Base-by-base conservation (phyloP, 2,329 filamentous ascomycete species). In the Claviceps capensis region DNA sequence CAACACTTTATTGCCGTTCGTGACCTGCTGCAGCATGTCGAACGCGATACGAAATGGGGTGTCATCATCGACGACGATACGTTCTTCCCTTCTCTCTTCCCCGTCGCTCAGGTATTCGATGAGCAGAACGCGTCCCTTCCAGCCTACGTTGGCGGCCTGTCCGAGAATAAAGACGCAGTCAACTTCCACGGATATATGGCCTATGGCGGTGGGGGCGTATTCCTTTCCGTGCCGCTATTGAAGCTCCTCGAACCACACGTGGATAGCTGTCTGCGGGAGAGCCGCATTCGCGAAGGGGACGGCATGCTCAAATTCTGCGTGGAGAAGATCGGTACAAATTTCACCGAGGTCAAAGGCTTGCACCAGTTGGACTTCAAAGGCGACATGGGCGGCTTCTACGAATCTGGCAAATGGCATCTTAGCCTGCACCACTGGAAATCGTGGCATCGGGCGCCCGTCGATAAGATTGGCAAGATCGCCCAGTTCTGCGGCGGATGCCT, bases 351-450 rank as follows among this genome's bases (percentile, higher is more conserved):
- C n/a, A 69, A 71, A 5, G 75, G 73, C 2, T 67, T 83, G 19
- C 73, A 75, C 56, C 79, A 82, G 62, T 69, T 81, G 50, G 79
- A 83, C 59, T 65, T 82, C 55, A 66, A 65, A 38, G 71, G 69
- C 37, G 78, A 83, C 54, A 63, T 73, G 22, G 73, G 74, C 2
- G 80, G 79, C 0, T 80, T 82, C 59, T 83, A 80, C 61, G 79
- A 83, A 64, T 72, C 74, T 2, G 76, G 77, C 1, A 63, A 71
- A 23, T 65, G 68, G n/a, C 74, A 77, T 0, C 64, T 82, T 13
- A 79, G 73, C 48, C 65, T 83, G 6, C 79, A 83, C 61, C 79
- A 83, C 66, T 82, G 78, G 78, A 81, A 80, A 61, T 76, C 72
- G 13, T 82, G 78, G 77, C 79, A 79, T 63, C 59, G 69, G 8